These are phyloP conservation scores for Cytospora mali DNA, from an alignment of 2,329 filamentous ascomycete species.

Conservation along the genomic window DNA sequence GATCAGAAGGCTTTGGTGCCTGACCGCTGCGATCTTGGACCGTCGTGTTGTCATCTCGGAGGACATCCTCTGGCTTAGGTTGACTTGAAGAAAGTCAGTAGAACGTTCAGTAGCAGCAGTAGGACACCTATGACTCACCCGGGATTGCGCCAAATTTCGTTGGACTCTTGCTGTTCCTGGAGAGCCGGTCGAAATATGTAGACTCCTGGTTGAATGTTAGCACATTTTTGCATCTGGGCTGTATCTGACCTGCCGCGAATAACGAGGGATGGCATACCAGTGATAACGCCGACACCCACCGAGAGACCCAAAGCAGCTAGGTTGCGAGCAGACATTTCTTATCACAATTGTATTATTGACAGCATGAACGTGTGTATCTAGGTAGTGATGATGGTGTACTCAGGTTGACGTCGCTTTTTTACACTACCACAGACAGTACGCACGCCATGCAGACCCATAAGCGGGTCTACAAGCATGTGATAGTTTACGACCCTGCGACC, in stretches of 20 bases:
- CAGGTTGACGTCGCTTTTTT: not conserved
- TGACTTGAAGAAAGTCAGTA: slow-evolving; percentile 13
- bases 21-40: slow-evolving; percentile 1
- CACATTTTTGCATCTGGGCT: not conserved
- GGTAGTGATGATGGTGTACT: not conserved
- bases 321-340: slow-evolving; percentile 26
- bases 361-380: not conserved
- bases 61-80: not conserved
- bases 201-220: slow-evolving; percentile 32
- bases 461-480: not conserved
- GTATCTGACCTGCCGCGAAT: not conserved
- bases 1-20: not conserved
- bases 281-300: slow-evolving; percentile 29
- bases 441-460: not conserved
- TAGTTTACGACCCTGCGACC: not conserved
- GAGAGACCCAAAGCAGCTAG: slow-evolving; percentile 17
- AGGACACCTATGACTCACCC: slow-evolving; percentile 7
- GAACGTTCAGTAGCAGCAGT: not conserved
- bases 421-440: not conserved
- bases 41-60: not conserved
- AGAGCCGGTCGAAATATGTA: slow-evolving; percentile 35
- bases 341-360: not conserved
- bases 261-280: slow-evolving; percentile 28
- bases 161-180: slow-evolving; percentile 27
- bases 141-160: slow-evolving; percentile 12